Evolutionary conservation across 768 basidiomycete genomes (phyloP).

Genomic region (Tulasnella sp.): DNA sequence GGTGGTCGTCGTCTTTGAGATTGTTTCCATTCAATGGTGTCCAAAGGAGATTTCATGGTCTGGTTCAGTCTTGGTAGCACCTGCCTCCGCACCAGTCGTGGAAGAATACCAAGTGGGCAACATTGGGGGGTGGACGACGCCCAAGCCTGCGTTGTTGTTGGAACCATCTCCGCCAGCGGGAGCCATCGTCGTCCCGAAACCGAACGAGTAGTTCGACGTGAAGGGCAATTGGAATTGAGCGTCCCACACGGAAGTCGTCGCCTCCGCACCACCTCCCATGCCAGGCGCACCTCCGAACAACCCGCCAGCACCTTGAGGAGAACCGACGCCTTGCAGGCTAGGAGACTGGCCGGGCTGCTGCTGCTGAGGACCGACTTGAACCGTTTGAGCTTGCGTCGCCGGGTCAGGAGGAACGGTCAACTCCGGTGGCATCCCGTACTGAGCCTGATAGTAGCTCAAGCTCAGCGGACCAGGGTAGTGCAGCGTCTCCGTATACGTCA

Average conservation of each 20-base stretch:
- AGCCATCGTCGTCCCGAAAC: neutral
- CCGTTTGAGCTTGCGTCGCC: neutral
- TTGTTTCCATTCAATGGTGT: conserved; percentile 5
- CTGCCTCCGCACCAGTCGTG: neutral
- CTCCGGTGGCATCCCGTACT: conserved; percentile 20
- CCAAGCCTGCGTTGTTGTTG: conserved; percentile 17
- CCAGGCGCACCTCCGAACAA: conserved; percentile 15
- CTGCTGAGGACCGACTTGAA: conserved; percentile 20
- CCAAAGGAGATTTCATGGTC: conserved; percentile 32
- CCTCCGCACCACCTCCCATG: neutral
- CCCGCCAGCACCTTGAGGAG: neutral
- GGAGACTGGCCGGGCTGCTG: neutral
- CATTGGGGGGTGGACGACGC: conserved; percentile 31
- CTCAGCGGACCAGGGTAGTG: conserved; percentile 35
- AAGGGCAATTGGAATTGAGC: conserved; percentile 29
- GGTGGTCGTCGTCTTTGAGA: too few relatives aligned
- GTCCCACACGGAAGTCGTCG: conserved; percentile 17
- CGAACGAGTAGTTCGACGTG: conserved; percentile 24
- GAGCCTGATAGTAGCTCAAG: conserved; percentile 28
- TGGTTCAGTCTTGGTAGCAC: conserved; percentile 24
- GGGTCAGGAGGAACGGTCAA: neutral
- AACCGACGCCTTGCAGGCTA: neutral
- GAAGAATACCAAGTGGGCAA: conserved; percentile 18
- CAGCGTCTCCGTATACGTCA: conserved; percentile 35
- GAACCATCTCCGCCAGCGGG: neutral